Evolutionary conservation across 2,329 filamentous ascomycete species (phyloP), one percentile per base, ranked within the genome.

Genomic region (Diplodia mutila): DNA sequence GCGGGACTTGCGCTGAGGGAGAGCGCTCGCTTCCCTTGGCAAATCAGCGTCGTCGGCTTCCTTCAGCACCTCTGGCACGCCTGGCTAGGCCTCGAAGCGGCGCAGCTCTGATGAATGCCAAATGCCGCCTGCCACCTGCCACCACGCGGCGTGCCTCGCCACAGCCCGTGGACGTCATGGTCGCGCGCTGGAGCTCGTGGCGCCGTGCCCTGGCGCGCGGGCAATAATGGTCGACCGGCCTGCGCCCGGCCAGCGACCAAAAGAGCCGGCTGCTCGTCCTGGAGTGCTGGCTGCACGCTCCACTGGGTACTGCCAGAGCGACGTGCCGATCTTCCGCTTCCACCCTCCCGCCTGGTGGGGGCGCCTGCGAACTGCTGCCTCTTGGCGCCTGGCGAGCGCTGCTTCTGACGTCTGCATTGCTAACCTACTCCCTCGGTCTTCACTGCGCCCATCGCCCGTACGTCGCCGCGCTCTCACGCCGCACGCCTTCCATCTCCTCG

Each of bases 401-500:
- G 23, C 39, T 57, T 66, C 37, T 53, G 48, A 54, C 61, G 32
- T 57, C 52, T 51, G 29, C 29, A 63, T 63, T 63, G 59, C 59
- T 63, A 63, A 51, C 59, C 59, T 61, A 63, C 29, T 49, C 12
- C 39, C 11, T 52, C 39, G 23, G 23, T 18, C n/a, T 18, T 55
- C 32, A 66, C 54, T 67, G 54, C 32, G 76, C 71, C 81, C 81
- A 85, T 57, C 77, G 76, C 65, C 74, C 71, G 70, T 85, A 85
- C 12, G 73, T 66, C 5, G 67, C 68, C 18, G 74, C 68, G 46
- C 81, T 75, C 71, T 85, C 83, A 27, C 72, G 64, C 67, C 75
- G 75, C 7, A 86, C 81, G 4, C 91, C 91, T 70, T 92, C 87
- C 83, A 90, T 88, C 77, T 92, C 91, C 67, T 92, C 90, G 76